Evolutionary conservation across 805 yeast species (phyloP).

Genomic region (Debaryomyces prosopidis): DNA sequence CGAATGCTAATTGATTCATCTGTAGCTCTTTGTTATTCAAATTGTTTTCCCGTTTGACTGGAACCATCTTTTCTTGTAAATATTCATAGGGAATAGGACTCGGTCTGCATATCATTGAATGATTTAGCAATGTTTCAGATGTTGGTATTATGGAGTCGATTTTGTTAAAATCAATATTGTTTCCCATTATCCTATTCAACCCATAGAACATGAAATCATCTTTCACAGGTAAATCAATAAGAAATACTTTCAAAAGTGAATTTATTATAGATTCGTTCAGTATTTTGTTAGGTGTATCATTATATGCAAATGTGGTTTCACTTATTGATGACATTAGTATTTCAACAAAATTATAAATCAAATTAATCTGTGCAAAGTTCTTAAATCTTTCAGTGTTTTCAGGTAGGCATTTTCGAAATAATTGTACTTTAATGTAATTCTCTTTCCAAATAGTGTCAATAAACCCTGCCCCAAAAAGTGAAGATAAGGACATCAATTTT

Average conservation of each 20-base stretch:
- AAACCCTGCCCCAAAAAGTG: slow-evolving; percentile 22
- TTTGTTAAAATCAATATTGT: slow-evolving; percentile 43
- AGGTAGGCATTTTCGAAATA: slow-evolving; percentile 45
- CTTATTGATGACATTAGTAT: slow-evolving; percentile 47
- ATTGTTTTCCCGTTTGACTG: slow-evolving; percentile 4
- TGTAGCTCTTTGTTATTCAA: background rate
- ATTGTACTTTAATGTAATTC: slow-evolving; percentile 27
- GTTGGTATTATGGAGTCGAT: slow-evolving; percentile 45
- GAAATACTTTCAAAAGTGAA: slow-evolving; percentile 34
- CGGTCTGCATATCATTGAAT: slow-evolving; percentile 23
- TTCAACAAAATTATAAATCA: slow-evolving; percentile 54
- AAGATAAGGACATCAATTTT: slow-evolving; percentile 31
- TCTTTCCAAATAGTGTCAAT: slow-evolving; percentile 23
- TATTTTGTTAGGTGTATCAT: slow-evolving; percentile 9
- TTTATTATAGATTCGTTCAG: slow-evolving; percentile 19
- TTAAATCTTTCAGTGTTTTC: slow-evolving; percentile 46
- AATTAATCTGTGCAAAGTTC: slow-evolving; percentile 43
- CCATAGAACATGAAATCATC: slow-evolving; percentile 52
- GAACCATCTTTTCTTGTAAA: slow-evolving; percentile 4
- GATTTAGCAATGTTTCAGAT: slow-evolving; percentile 19
- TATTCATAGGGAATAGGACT: slow-evolving; percentile 26
- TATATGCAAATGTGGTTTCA: slow-evolving; percentile 26
- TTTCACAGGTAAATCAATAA: slow-evolving; percentile 42
- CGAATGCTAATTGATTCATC: slow-evolving; percentile 7
- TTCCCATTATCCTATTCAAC: slow-evolving; percentile 54